A percentile compares a stretch with the other conserved stretches of the same genome.
Conservation (phyloP, 108 stramenopile genomes). For the Aurantiochytrium sp. region DNA sequence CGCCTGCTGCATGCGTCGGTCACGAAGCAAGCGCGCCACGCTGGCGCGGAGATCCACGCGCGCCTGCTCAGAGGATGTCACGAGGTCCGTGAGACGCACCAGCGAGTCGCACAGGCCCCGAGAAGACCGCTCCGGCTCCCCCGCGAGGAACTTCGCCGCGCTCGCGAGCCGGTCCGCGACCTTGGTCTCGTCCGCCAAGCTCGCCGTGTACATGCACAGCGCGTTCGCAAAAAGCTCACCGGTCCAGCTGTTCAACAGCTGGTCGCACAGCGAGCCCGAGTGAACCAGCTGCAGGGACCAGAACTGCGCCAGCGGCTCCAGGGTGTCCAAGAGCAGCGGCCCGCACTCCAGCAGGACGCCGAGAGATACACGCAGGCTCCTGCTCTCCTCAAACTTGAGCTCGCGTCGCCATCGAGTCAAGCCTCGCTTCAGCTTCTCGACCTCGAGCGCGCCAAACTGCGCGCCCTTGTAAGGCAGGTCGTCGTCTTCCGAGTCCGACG, state of each 20-base stretch:
- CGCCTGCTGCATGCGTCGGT: background rate
- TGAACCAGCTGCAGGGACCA: background rate
- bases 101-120: background rate
- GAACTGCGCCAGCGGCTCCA: background rate
- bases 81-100: background rate
- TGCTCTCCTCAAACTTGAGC: background rate
- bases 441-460: background rate
- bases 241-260: background rate
- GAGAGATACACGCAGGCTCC: background rate
- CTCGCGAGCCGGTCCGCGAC: background rate
- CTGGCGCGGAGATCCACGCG: background rate
- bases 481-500: background rate
- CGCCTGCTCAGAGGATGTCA: background rate
- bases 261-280: background rate
- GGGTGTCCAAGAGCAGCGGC: background rate
- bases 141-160: background rate
- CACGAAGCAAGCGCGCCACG: background rate
- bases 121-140: background rate
- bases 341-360: background rate
- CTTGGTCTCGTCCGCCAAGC: background rate
- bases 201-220: background rate
- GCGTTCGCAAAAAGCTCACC: background rate
- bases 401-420: background rate
- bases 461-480: background rate
- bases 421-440: background rate